phyloP scores from a whole-genome alignment of 1,284 basidiomycete species.

The Boletus smithii region DNA sequence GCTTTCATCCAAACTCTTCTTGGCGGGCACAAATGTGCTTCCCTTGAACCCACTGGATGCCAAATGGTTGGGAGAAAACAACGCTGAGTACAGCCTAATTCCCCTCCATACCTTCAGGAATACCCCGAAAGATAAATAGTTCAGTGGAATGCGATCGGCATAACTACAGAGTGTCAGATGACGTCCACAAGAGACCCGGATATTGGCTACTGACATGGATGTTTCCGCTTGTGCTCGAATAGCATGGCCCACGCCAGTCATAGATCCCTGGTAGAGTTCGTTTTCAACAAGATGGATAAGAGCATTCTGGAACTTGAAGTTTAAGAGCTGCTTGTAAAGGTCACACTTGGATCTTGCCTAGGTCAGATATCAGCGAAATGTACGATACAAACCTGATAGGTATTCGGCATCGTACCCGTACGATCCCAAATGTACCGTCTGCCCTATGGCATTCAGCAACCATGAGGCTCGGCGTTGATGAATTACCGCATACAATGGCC shows the following conservation, averaged over 20 bases:
- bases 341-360: constrained; percentile 79
- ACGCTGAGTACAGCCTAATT: constrained; percentile 47
- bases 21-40: constrained; percentile 15
- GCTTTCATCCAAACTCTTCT: constrained; percentile 48
- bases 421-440: constrained; percentile 75
- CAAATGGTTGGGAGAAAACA: constrained; percentile 18
- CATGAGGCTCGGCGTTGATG: constrained; percentile 77
- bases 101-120: constrained; percentile 34
- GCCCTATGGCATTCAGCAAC: constrained; percentile 74
- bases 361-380: constrained; percentile 8
- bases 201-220: constrained; percentile 42
- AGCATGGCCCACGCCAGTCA: constrained; percentile 62
- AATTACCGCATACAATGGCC: constrained; percentile 78
- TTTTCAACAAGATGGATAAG: constrained; percentile 74
- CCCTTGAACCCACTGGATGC: constrained; percentile 7
- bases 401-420: constrained; percentile 49
- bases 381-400: neutral
- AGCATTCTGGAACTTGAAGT: constrained; percentile 65
- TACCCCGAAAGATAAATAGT: constrained; percentile 30
- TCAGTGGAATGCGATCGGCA: constrained; percentile 29
- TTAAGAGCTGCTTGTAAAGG: constrained; percentile 74
- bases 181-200: neutral
- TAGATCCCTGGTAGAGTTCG: constrained; percentile 64
- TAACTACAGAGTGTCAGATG: constrained; percentile 22
- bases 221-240: constrained; percentile 56